Conservation (phyloP, 768 basidiomycete genomes). For the Leccinum subtestaceum region DNA sequence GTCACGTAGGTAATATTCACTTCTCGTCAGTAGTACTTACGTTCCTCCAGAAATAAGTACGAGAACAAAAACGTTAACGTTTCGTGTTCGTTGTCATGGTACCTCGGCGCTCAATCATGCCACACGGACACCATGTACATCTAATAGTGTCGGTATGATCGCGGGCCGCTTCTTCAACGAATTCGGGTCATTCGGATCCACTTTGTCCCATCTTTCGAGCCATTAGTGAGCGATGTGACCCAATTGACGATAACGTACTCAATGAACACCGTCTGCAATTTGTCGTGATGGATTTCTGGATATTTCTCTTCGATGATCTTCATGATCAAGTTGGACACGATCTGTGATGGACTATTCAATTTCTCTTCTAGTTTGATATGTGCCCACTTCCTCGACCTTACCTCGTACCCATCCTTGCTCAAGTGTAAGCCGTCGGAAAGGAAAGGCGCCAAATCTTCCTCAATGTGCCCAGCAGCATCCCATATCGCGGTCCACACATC, state of each 20-base stretch:
- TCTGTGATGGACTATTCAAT: conserved; percentile 36
- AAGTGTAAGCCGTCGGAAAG: conserved; percentile 81
- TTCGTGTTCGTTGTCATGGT: conserved; percentile 11
- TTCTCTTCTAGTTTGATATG: not conserved
- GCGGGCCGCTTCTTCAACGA: conserved; percentile 22
- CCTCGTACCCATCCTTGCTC: conserved; percentile 70
- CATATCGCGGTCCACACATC: conserved; percentile 78
- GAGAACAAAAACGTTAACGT: conserved; percentile 12
- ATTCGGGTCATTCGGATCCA: conserved; percentile 19
- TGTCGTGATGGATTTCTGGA: conserved; percentile 70
- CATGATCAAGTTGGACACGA: conserved; percentile 63
- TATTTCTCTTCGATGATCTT: conserved; percentile 53
- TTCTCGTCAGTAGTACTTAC: not conserved
- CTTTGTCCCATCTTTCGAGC: conserved; percentile 24
- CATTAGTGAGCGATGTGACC: conserved; percentile 2
- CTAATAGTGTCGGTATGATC: conserved; percentile 2
- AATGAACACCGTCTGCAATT: conserved; percentile 54
- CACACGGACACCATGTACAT: not conserved
- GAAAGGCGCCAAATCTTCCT: conserved; percentile 48
- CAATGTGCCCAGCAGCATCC: conserved; percentile 64
- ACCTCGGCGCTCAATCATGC: not conserved
- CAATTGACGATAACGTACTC: conserved; percentile 44
- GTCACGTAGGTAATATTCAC: conserved; percentile 29
- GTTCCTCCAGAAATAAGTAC: not conserved
- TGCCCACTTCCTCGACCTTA: conserved; percentile 33